These are phyloP conservation scores for Epicoccum nigrum DNA, from an alignment of 2,329 filamentous ascomycete genomes.

Conservation along the genomic window DNA sequence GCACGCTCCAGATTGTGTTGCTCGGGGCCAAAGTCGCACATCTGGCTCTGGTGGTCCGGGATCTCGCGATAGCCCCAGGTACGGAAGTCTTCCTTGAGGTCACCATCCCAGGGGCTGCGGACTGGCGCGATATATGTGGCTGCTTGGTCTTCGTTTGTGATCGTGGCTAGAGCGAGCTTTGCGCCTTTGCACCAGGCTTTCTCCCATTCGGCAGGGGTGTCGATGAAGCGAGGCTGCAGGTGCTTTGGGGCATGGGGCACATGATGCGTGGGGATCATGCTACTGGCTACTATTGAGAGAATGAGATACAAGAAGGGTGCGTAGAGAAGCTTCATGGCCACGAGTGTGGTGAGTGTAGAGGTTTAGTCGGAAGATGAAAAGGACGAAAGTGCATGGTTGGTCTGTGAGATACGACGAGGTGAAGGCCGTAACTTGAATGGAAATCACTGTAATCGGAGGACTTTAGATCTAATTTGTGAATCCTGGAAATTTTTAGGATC, in stretches of 20 bases:
- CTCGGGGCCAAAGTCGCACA: slow-evolving; percentile 11
- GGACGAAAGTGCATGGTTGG: no score
- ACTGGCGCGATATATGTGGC: slow-evolving; percentile 14
- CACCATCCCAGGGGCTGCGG: slow-evolving; percentile 15
- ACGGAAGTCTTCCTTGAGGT: slow-evolving; percentile 8
- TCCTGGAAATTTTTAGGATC: no score
- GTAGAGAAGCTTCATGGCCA: no score
- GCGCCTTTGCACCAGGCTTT: slow-evolving; percentile 16
- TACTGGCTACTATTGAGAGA: neutral
- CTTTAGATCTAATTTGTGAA: no score
- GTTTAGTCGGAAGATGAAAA: no score
- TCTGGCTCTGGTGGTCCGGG: slow-evolving; percentile 3
- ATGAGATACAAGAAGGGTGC: neutral
- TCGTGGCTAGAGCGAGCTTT: slow-evolving; percentile 12
- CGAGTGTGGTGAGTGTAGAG: no score
- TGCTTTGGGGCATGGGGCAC: neutral
- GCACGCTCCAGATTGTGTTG: slow-evolving; percentile 7
- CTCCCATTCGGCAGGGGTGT: slow-evolving; percentile 1
- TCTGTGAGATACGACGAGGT: no score
- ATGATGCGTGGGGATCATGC: neutral
- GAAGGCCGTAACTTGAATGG: no score
- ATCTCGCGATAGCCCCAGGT: slow-evolving; percentile 22
- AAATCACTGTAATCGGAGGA: no score
- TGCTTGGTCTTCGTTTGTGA: neutral
- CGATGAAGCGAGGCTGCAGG: neutral